These are phyloP conservation scores for Backusella sp. DNA, from an alignment of 192 early-diverging fungal genomes.

Conservation along the genomic window DNA sequence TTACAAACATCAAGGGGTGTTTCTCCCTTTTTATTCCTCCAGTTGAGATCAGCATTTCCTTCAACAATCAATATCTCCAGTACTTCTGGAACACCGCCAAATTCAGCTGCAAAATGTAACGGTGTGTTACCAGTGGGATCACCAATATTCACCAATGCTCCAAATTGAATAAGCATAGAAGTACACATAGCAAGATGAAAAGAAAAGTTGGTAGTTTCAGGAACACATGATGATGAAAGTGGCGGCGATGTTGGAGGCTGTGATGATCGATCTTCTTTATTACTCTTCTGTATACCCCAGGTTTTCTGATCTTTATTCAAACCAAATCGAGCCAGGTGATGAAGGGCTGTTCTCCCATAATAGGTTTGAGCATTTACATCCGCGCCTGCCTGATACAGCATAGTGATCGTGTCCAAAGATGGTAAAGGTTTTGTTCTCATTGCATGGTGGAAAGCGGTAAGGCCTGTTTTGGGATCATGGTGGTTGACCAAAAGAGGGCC, in stretches of 20 bases:
- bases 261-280: conserved; percentile 4
- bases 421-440: conserved; percentile 54
- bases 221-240: neutral
- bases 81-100: conserved; percentile 48
- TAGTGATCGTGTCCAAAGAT: conserved; percentile 48
- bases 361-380: conserved; percentile 54
- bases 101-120: conserved; percentile 53
- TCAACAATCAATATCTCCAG: conserved; percentile 43
- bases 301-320: conserved; percentile 34
- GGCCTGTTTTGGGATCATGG: conserved; percentile 54
- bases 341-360: conserved; percentile 51
- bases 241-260: neutral
- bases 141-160: conserved; percentile 44
- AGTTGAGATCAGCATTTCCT: conserved; percentile 42
- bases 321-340: conserved; percentile 49
- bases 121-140: conserved; percentile 50
- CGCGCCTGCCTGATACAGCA: conserved; percentile 51
- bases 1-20: conserved; percentile 48
- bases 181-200: conserved; percentile 44
- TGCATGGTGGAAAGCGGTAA: conserved; percentile 63
- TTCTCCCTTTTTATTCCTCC: conserved; percentile 43
- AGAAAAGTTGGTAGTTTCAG: neutral
- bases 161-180: conserved; percentile 45
- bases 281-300: conserved; percentile 37
- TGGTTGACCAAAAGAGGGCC: conserved; percentile 34